phyloP scores from a whole-genome alignment of 371 early-diverging fungal genomes.

The Rhizopus arrhizus region DNA sequence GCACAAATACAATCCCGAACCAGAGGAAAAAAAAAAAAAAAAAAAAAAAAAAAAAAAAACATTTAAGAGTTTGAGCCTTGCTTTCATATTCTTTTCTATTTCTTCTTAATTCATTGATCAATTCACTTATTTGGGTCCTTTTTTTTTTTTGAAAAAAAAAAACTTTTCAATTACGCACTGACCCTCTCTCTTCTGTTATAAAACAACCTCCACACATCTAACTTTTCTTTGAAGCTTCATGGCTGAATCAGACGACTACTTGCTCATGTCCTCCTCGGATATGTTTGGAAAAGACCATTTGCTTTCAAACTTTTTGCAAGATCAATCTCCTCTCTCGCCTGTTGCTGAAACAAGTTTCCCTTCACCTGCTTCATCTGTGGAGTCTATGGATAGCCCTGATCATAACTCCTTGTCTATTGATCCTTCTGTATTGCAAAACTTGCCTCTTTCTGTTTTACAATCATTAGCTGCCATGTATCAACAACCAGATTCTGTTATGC shows the following conservation, averaged over 20 bases:
- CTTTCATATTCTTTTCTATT: neutral
- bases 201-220: too few relatives aligned
- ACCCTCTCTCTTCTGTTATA: too few relatives aligned
- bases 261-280: conserved; percentile 26
- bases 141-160: too few relatives aligned
- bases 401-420: conserved; percentile 26
- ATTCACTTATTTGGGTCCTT: neutral
- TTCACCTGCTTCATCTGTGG: conserved; percentile 35
- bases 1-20: neutral
- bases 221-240: conserved; percentile 7
- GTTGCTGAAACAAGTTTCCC: conserved; percentile 32
- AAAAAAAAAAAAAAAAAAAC: neutral
- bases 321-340: conserved; percentile 18
- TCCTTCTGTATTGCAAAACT: conserved; percentile 33
- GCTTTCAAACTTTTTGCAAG: conserved; percentile 29
- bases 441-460: conserved; percentile 36
- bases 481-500: conserved; percentile 20
- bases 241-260: conserved; percentile 35
- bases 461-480: conserved; percentile 37
- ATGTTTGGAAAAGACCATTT: conserved; percentile 38
- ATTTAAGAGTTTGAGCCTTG: neutral
- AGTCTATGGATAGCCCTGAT: conserved; percentile 33
- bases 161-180: too few relatives aligned
- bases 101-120: conserved; percentile 1
- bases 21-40: neutral